Percentiles rank a stretch among this genome's conserved stretches.
These are phyloP conservation scores for Serendipita sp. DNA, from an alignment of 768 basidiomycete genomes.

Conservation along the genomic window DNA sequence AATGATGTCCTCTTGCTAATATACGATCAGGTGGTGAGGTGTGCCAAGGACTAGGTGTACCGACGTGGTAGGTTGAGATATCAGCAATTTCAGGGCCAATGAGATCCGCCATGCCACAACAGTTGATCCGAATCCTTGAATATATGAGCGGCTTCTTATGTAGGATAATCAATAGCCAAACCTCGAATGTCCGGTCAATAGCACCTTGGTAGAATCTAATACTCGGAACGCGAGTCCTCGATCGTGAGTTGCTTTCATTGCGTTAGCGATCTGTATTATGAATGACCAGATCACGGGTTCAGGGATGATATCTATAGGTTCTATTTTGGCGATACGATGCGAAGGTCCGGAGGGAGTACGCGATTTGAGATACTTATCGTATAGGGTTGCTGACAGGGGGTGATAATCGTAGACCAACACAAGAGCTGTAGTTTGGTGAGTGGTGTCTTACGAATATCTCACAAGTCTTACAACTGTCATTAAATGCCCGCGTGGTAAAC, in stretches of 20 bases:
- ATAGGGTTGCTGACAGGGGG: constrained; percentile 67
- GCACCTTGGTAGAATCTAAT: constrained; percentile 73
- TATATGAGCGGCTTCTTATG: neutral
- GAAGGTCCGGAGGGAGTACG: constrained; percentile 25
- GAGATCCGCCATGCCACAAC: constrained; percentile 71
- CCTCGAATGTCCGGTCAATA: constrained; percentile 85
- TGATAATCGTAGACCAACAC: constrained; percentile 86
- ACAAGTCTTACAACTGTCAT: constrained; percentile 62
- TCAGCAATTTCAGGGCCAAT: constrained; percentile 50
- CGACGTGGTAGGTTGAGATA: constrained; percentile 45
- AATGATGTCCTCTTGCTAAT: constrained; percentile 67
- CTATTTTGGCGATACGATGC: constrained; percentile 24
- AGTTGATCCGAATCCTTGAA: constrained; percentile 62
- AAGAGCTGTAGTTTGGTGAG: constrained; percentile 39
- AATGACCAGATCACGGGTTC: constrained; percentile 88
- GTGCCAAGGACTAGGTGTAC: constrained; percentile 11
- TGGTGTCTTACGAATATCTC: constrained; percentile 6
- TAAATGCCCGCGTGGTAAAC: constrained; percentile 86
- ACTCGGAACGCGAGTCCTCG: constrained; percentile 63
- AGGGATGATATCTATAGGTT: constrained; percentile 26
- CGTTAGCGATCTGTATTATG: constrained; percentile 75
- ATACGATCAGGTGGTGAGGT: neutral
- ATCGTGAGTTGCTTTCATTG: constrained; percentile 74
- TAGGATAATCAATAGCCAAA: constrained; percentile 16
- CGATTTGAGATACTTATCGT: constrained; percentile 56